Percentiles rank a stretch among this genome's conserved stretches.
Evolutionary conservation across 2,329 filamentous ascomycete genomes (phyloP).

Genomic region (Xylariaceae sp.): DNA sequence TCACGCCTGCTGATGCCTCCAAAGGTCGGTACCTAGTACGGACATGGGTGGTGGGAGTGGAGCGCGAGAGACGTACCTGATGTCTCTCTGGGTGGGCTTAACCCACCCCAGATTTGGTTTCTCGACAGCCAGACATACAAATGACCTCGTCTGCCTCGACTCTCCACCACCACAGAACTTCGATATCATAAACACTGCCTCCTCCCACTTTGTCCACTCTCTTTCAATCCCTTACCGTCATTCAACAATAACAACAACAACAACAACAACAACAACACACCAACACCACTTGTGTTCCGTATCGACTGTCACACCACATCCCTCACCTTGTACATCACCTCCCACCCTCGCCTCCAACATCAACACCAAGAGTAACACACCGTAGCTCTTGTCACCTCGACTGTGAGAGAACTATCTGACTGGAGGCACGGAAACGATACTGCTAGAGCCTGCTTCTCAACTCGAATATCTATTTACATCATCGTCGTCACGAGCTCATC

Average conservation of each 20-base stretch:
- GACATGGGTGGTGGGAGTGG: not conserved
- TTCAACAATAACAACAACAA: slow-evolving; percentile 2
- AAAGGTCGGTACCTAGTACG: slow-evolving; percentile 18
- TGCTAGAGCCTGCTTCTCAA: too few relatives aligned
- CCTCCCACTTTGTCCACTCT: slow-evolving; percentile 10
- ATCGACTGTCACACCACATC: slow-evolving; percentile 19
- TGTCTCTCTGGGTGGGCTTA: too few relatives aligned
- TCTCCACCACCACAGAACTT: slow-evolving; percentile 11
- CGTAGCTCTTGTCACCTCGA: too few relatives aligned
- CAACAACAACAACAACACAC: not conserved
- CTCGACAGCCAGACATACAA: not conserved
- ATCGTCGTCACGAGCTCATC: not conserved
- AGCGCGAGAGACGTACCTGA: too few relatives aligned
- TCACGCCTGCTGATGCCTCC: slow-evolving; percentile 29
- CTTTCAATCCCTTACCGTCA: slow-evolving; percentile 2
- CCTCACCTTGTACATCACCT: slow-evolving; percentile 15
- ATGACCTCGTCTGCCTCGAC: slow-evolving; percentile 25
- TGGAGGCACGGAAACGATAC: too few relatives aligned
- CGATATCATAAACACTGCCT: slow-evolving; percentile 16
- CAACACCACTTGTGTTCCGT: slow-evolving; percentile 18
- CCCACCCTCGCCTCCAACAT: slow-evolving; percentile 10
- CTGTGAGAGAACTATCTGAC: too few relatives aligned
- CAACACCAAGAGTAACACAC: not conserved
- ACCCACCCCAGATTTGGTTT: too few relatives aligned
- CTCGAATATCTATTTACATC: slow-evolving; percentile 3